Evolutionary conservation across 2,329 filamentous ascomycete species (phyloP).

Genomic region (Colletotrichum camelliae): DNA sequence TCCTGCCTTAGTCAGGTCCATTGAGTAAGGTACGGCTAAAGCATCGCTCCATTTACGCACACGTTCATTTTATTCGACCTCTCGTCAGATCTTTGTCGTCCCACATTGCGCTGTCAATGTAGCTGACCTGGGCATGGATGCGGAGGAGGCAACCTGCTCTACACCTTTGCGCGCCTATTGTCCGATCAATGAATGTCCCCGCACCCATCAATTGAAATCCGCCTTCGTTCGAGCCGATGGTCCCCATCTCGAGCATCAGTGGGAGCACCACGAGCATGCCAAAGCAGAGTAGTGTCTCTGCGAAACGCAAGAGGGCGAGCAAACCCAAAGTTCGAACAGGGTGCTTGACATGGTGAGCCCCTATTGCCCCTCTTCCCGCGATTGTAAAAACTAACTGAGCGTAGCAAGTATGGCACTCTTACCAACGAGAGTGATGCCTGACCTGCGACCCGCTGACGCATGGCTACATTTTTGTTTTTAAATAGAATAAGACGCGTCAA

Average conservation of each 20-base stretch:
- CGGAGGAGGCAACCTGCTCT: neutral
- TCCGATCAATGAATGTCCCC: neutral
- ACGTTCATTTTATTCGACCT: neutral
- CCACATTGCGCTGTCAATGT: neutral
- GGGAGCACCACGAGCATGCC: neutral
- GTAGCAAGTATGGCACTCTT: slow-evolving; percentile 32
- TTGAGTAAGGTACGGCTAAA: neutral
- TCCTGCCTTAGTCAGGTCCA: neutral
- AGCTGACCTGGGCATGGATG: neutral
- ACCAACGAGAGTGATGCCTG: neutral
- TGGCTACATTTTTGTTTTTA: neutral
- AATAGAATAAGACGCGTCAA: slow-evolving; percentile 39
- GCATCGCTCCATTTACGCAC: neutral
- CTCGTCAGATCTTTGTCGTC: neutral
- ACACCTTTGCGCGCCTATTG: neutral
- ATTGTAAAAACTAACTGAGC: neutral
- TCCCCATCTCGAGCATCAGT: neutral
- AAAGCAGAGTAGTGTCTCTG: neutral
- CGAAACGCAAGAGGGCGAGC: slow-evolving; percentile 35
- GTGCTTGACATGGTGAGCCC: slow-evolving; percentile 43
- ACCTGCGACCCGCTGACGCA: neutral
- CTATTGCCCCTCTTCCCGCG: neutral
- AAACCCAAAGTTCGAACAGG: slow-evolving; percentile 45
- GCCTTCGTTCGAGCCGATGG: neutral
- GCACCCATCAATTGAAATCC: neutral